Evolutionary conservation across 176 grass and related monocot genomes (phyloP).

Genomic region (Hordeum marinum): DNA sequence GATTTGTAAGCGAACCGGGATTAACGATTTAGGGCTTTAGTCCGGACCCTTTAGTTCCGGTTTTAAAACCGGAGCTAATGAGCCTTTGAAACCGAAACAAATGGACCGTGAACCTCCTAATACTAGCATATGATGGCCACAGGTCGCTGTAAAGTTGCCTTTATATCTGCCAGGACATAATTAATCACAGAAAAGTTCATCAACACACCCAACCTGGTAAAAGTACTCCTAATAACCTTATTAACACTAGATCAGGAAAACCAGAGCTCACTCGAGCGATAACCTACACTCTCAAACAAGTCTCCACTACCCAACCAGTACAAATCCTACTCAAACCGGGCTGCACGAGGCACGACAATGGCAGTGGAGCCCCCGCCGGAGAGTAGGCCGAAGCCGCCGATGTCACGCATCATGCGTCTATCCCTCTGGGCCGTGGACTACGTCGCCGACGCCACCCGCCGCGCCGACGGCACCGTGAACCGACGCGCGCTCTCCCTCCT

Average conservation of each 20-base stretch:
- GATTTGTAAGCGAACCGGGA: too few species aligned
- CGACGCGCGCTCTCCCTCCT: conserved; percentile 47
- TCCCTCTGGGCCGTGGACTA: conserved; percentile 16
- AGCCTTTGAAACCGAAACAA: too few species aligned
- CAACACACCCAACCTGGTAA: too few species aligned
- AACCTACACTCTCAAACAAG: not conserved
- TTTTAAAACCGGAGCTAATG: too few species aligned
- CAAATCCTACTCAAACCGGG: not conserved
- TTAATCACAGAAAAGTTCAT: too few species aligned
- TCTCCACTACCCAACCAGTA: not conserved
- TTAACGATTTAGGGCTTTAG: too few species aligned
- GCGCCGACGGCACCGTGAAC: conserved; percentile 65
- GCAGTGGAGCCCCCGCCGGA: not conserved
- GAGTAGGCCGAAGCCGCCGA: conserved; percentile 32
- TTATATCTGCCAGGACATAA: too few species aligned
- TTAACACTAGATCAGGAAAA: not conserved
- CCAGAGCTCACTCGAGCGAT: not conserved
- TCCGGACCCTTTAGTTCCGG: too few species aligned
- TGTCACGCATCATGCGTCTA: conserved; percentile 56
- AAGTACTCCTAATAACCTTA: too few species aligned
- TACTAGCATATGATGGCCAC: too few species aligned
- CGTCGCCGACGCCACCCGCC: conserved; percentile 40
- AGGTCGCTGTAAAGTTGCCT: too few species aligned
- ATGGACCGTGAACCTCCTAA: too few species aligned
- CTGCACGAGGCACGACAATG: not conserved